phyloP scores from a whole-genome alignment of 1,284 basidiomycete genomes.

The Waitea zeae region DNA sequence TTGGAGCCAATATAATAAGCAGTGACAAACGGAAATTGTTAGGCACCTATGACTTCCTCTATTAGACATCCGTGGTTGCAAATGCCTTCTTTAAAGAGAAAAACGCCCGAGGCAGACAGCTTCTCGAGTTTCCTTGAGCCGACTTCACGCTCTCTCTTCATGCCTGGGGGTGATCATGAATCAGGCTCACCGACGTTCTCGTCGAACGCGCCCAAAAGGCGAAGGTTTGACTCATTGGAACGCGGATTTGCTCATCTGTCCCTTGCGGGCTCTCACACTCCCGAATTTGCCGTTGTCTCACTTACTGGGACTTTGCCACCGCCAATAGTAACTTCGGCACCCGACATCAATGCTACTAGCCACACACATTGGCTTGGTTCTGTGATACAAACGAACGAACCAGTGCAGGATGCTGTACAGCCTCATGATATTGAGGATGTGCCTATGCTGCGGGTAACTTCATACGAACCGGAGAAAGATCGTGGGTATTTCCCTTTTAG shows the following conservation, averaged over 20 bases:
- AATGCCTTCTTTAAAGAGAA: conserved; percentile 29
- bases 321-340: conserved; percentile 3
- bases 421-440: conserved; percentile 33
- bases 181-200: neutral
- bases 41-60: too few relatives aligned
- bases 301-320: neutral
- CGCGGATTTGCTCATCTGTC: conserved; percentile 33
- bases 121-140: conserved; percentile 4
- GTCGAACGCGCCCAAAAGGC: conserved; percentile 24
- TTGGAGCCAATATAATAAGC: conserved; percentile 11
- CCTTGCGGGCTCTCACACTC: neutral
- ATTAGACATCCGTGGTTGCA: conserved; percentile 39
- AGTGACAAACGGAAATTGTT: too few relatives aligned
- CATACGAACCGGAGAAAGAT: conserved; percentile 56
- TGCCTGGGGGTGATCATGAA: too few relatives aligned
- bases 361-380: conserved; percentile 5
- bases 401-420: conserved; percentile 8
- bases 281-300: neutral
- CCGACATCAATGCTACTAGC: conserved; percentile 4
- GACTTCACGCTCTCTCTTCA: conserved; percentile 10
- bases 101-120: conserved; percentile 13
- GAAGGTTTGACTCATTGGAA: conserved; percentile 32
- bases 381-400: conserved; percentile 5
- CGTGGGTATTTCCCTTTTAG: conserved; percentile 22
- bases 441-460: conserved; percentile 40